Evolutionary conservation across 2,329 filamentous ascomycete species (phyloP), one percentile per base, ranked within the genome.

Genomic region (Sporothrix pseudoabietina): DNA sequence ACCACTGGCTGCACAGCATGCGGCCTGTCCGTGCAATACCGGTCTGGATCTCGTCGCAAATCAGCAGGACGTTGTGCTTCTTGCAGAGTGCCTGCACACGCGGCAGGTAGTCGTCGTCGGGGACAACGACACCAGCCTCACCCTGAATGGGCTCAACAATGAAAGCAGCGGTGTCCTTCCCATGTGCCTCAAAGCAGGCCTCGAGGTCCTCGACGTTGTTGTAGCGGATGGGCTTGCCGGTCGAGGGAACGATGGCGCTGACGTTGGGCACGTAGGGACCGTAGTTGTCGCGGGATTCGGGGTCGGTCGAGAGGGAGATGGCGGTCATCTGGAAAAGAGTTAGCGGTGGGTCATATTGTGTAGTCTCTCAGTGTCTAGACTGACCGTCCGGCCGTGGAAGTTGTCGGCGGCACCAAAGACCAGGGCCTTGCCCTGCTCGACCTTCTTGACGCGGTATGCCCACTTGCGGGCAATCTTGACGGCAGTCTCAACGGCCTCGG

Each of bases 41-140:
- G 5, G 96, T 99, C 84, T 99, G 96, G 79, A 99, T 98, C 87
- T 99, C 96, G 81, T 99, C 96, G 82, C 93, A 97, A 82, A 99
- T 98, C 80, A 99, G 85, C 66, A 99, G 89, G 54, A 97, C 94
- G 76, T 98, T 97, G 87, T 98, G 90, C 87, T 97, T 92, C 83
- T 93, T 94, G 86, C 96, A 99, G 32, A 98, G 90, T 32, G 88
- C 92, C 72, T 94, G 89, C 63, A 94, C 93, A 79, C 91, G 89
- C 77, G 86, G 83, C 47, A 99, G 89, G 83, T 99, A 99, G 82
- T 91, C 91, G 70, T 95, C 93, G 77, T 95, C 92, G 6, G 96
- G 96, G 10, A 98, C 96, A 14, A 98, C 93, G 66, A 99, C 97
- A 76, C 96, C 96, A 0, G 96, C 96, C 85, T 98, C 96, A 74